Percentiles rank a stretch among this genome's conserved stretches.
Evolutionary conservation across 2,329 filamentous ascomycete genomes (phyloP).

Genomic region (Aspergillus proliferans): DNA sequence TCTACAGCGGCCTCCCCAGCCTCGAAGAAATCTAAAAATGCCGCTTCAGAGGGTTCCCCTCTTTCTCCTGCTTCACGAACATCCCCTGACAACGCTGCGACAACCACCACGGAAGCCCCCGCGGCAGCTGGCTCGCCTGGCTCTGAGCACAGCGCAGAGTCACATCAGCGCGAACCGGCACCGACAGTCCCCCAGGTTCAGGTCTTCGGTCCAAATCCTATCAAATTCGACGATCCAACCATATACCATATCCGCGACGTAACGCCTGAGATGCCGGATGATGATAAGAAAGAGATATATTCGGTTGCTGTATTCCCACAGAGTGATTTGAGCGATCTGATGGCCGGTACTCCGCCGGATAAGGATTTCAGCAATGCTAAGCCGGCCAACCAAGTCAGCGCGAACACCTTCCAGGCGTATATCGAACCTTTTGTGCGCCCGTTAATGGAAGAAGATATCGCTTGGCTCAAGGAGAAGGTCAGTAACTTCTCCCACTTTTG

Average conservation of each 20-base stretch:
- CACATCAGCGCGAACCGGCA: conserved; percentile 55
- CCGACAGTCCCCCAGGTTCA: conserved; percentile 66
- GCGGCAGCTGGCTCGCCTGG: conserved; percentile 57
- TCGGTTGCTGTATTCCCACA: conserved; percentile 78
- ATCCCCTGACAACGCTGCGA: conserved; percentile 35
- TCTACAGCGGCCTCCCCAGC: conserved; percentile 28
- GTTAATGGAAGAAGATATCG: conserved; percentile 87
- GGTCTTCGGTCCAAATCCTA: conserved; percentile 87
- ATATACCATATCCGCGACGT: conserved; percentile 85
- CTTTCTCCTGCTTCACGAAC: conserved; percentile 38
- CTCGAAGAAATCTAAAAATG: conserved; percentile 34
- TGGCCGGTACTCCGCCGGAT: conserved; percentile 83
- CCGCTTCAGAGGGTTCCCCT: conserved; percentile 33
- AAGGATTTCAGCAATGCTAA: conserved; percentile 95
- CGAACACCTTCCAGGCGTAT: conserved; percentile 86
- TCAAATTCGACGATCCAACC: conserved; percentile 84
- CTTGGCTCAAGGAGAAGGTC: conserved; percentile 77
- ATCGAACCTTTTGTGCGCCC: conserved; percentile 86
- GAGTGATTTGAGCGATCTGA: conserved; percentile 73
- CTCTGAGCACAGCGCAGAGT: conserved; percentile 53
- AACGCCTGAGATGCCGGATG: conserved; percentile 67
- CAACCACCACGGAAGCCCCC: conserved; percentile 54
- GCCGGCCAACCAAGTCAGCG: conserved; percentile 87
- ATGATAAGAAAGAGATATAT: conserved; percentile 82
- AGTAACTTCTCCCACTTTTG: conserved; percentile 12